These are phyloP conservation scores for Auxenochlorella protothecoides DNA, from an alignment of 139 green algal genomes.

Conservation along the genomic window DNA sequence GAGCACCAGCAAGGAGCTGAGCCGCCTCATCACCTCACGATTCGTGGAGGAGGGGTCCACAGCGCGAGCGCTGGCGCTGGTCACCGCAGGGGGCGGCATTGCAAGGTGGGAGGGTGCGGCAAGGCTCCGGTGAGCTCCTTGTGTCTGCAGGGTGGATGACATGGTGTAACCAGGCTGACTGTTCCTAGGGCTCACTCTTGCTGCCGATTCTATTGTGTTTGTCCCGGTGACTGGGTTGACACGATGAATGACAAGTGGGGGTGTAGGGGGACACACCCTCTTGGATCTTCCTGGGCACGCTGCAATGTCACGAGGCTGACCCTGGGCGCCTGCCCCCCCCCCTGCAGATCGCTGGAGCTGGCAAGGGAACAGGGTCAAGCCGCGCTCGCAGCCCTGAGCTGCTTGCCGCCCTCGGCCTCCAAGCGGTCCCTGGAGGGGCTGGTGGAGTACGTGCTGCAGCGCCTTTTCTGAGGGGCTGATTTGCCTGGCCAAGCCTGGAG, in stretches of 20 bases:
- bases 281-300: neutral
- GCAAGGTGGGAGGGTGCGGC: conserved; percentile 7
- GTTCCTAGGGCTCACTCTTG: too few species aligned
- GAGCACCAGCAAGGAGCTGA: conserved; percentile 40
- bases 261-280: neutral
- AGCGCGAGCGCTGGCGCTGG: conserved; percentile 69
- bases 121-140: neutral
- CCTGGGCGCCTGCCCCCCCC: neutral
- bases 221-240: neutral
- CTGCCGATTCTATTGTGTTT: too few species aligned
- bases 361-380: conserved; percentile 60
- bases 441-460: conserved; percentile 91
- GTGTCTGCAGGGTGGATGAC: neutral
- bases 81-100: conserved; percentile 57
- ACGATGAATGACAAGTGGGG: neutral
- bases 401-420: conserved; percentile 57
- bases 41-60: conserved; percentile 71
- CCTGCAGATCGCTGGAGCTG: conserved; percentile 36
- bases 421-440: conserved; percentile 78
- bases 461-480: conserved; percentile 62
- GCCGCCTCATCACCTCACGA: conserved; percentile 66
- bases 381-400: conserved; percentile 51
- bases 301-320: neutral
- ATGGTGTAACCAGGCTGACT: neutral
- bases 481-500: too few species aligned